A percentile compares a stretch with the other conserved stretches of the same genome.
Conservation (phyloP, 2,329 filamentous ascomycete genomes). For the Microsporum audouinii region DNA sequence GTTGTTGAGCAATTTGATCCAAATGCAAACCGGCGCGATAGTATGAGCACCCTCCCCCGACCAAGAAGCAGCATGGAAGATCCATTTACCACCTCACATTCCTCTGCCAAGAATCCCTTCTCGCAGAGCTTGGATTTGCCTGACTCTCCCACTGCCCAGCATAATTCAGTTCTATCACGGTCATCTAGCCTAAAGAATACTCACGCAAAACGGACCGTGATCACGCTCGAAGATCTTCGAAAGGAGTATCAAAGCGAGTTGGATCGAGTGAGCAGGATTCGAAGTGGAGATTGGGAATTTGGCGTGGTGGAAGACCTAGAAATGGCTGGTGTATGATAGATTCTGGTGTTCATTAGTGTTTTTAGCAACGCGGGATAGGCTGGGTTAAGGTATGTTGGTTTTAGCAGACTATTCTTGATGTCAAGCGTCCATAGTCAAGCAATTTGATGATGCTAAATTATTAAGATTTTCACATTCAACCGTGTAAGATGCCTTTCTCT, state of each 20-base stretch:
- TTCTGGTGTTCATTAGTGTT: constrained; percentile 5
- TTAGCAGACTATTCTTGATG: not conserved
- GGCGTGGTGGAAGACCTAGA: constrained; percentile 22
- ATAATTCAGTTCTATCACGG: not conserved
- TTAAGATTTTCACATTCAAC: not conserved
- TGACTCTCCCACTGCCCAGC: not conserved
- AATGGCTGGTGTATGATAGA: constrained; percentile 2
- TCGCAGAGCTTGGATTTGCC: not conserved
- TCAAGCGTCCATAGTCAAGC: not conserved
- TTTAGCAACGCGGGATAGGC: constrained; percentile 7
- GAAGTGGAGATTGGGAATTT: constrained; percentile 82
- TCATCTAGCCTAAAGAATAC: constrained; percentile 14
- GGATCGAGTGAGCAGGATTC: constrained; percentile 75
- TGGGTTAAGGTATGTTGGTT: constrained; percentile 3
- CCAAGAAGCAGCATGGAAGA: constrained; percentile 2
- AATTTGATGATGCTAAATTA: constrained; percentile 1
- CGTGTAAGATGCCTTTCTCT: no score
- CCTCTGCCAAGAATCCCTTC: not conserved
- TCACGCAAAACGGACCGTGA: constrained; percentile 55
- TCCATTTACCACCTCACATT: not conserved
- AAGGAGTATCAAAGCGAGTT: constrained; percentile 84
- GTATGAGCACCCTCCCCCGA: constrained; percentile 21
- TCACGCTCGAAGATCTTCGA: constrained; percentile 75
- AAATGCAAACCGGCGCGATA: constrained; percentile 22
- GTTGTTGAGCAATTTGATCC: constrained; percentile 36